Conservation (phyloP, 1,139 yeast species). For the Sugiyamaella castrensis region DNA sequence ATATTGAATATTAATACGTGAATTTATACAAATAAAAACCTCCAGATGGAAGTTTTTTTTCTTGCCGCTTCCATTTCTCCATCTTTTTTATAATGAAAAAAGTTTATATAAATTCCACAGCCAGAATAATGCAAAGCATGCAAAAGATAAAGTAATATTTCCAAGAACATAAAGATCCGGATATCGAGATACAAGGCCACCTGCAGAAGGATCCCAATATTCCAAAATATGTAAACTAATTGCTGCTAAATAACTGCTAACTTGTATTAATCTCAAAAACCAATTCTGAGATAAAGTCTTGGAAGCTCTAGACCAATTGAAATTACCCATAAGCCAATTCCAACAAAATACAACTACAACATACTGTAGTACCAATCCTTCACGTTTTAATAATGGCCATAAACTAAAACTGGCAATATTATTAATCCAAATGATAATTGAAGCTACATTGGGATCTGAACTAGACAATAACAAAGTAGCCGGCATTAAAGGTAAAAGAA, state of each 20-base stretch:
- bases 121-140: slow-evolving; percentile 73
- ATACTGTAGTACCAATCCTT: slow-evolving; percentile 71
- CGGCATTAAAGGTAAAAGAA: slow-evolving; percentile 83
- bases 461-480: slow-evolving; percentile 64
- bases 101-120: slow-evolving; percentile 62
- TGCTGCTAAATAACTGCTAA: slow-evolving; percentile 58
- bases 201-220: slow-evolving; percentile 29
- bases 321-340: slow-evolving; percentile 69
- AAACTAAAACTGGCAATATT: slow-evolving; percentile 81
- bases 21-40: neutral
- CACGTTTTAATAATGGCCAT: slow-evolving; percentile 82
- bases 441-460: slow-evolving; percentile 54
- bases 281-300: slow-evolving; percentile 45
- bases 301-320: slow-evolving; percentile 15
- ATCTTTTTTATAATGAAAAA: slow-evolving; percentile 1
- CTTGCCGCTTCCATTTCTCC: neutral
- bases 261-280: slow-evolving; percentile 57
- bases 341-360: slow-evolving; percentile 57
- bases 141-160: slow-evolving; percentile 71
- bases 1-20: neutral
- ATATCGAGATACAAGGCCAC: slow-evolving; percentile 38
- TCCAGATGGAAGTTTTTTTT: no score
- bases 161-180: slow-evolving; percentile 87
- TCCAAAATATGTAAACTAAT: slow-evolving; percentile 56
- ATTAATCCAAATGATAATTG: slow-evolving; percentile 82